These are phyloP conservation scores for Aspergillus nanangensis DNA, from an alignment of 495 filamentous ascomycete genomes.

Conservation along the genomic window DNA sequence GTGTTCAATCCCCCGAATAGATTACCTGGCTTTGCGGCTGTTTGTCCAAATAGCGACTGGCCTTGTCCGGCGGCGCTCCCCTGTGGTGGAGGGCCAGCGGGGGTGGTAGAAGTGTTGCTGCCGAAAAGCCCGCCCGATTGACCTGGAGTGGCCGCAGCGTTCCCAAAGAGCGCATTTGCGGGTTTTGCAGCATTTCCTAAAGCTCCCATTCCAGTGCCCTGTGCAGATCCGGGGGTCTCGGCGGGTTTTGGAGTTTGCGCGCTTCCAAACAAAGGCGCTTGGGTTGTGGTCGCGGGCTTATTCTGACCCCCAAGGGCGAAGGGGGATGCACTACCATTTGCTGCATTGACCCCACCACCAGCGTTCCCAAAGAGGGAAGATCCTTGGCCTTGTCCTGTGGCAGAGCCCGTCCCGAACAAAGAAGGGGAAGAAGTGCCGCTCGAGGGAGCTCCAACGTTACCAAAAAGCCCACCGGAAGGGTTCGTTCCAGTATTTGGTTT, in stretches of 20 bases:
- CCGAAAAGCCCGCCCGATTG: slow-evolving; percentile 39
- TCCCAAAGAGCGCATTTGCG: slow-evolving; percentile 35
- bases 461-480: slow-evolving; percentile 30
- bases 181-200: slow-evolving; percentile 43
- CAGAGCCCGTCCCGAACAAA: slow-evolving; percentile 27
- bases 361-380: slow-evolving; percentile 32
- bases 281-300: slow-evolving; percentile 18
- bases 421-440: slow-evolving; percentile 28
- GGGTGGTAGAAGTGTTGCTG: slow-evolving; percentile 54
- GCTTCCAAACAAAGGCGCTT: slow-evolving; percentile 26
- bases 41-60: slow-evolving; percentile 24
- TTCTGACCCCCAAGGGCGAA: slow-evolving; percentile 42
- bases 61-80: slow-evolving; percentile 22
- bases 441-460: slow-evolving; percentile 40
- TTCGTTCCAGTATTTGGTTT: slow-evolving; percentile 24
- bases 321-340: slow-evolving; percentile 18
- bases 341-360: slow-evolving; percentile 10
- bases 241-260: slow-evolving; percentile 35
- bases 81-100: slow-evolving; percentile 57
- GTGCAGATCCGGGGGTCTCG: slow-evolving; percentile 29
- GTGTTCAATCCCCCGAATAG: slow-evolving; percentile 29
- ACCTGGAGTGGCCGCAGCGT: slow-evolving; percentile 31
- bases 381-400: slow-evolving; percentile 19
- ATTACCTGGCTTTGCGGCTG: slow-evolving; percentile 27
- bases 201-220: slow-evolving; percentile 33